Evolutionary conservation across 2,329 filamentous ascomycete genomes (phyloP).

Genomic region (Bipolaris oryzae): DNA sequence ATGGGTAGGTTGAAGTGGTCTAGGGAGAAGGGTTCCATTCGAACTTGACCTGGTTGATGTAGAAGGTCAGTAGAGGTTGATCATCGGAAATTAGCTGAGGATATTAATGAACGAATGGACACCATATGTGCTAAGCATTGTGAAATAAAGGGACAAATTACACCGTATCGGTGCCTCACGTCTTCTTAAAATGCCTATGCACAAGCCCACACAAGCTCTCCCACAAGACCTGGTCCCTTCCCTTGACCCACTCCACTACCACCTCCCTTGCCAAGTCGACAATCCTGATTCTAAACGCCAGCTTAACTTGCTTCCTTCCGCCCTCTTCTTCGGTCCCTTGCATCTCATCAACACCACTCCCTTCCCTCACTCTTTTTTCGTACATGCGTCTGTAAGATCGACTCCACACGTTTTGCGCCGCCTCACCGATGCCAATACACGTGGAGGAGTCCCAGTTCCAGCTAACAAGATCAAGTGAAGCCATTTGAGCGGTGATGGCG

Average conservation of each 20-base stretch:
- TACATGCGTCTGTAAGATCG: constrained; percentile 71
- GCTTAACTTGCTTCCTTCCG: constrained; percentile 23
- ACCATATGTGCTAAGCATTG: no score
- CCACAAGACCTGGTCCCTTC: constrained; percentile 74
- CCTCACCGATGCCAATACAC: constrained; percentile 65
- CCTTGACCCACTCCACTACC: constrained; percentile 73
- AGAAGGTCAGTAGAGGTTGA: no score
- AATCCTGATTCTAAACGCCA: constrained; percentile 51
- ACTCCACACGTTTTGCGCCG: constrained; percentile 78
- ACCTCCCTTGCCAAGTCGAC: constrained; percentile 46
- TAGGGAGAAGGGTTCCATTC: neutral
- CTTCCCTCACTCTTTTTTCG: constrained; percentile 39
- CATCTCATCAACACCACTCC: constrained; percentile 23
- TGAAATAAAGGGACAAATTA: no score
- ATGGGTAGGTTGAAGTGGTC: neutral
- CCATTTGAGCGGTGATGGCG: constrained; percentile 57
- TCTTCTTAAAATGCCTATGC: constrained; percentile 32
- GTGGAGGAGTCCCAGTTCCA: constrained; percentile 68
- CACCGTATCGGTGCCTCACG: neutral
- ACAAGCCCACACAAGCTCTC: constrained; percentile 84
- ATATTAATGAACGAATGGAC: no score
- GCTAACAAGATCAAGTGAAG: constrained; percentile 63
- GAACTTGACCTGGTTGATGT: no score
- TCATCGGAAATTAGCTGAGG: no score
- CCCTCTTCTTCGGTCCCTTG: constrained; percentile 29